Evolutionary conservation across 495 filamentous ascomycete genomes (phyloP).

Genomic region (Lophium mytilinum): DNA sequence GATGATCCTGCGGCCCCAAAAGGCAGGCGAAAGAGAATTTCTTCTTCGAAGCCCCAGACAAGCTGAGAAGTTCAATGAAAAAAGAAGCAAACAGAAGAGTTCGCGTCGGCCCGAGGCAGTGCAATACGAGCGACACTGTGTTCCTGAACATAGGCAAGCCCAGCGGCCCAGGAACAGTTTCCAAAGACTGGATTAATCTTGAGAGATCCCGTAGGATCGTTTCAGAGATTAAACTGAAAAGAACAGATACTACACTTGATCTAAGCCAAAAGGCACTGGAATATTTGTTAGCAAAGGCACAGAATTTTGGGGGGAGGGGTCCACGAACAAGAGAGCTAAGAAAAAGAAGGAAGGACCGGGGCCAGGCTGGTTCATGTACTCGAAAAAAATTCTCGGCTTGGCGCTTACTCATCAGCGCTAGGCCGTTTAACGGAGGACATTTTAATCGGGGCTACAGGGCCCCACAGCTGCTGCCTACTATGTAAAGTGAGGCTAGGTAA

Average conservation of each 20-base stretch:
- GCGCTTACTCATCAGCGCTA: no score
- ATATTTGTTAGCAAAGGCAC: no score
- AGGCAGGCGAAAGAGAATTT: not conserved
- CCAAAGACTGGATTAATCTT: conserved; percentile 1
- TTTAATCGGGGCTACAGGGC: no score
- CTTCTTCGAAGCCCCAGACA: not conserved
- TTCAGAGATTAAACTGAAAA: conserved; percentile 55
- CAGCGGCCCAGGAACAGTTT: not conserved
- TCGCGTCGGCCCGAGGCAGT: conserved; percentile 5
- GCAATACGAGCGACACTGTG: conserved; percentile 9
- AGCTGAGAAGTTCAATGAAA: conserved; percentile 3
- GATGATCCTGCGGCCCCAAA: not conserved
- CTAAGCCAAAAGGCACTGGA: conserved; percentile 66
- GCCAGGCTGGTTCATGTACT: no score
- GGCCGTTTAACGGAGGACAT: no score
- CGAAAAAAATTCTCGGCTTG: no score
- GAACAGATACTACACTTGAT: conserved; percentile 99
- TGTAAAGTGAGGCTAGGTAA: no score
- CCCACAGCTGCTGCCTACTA: no score
- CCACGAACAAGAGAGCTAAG: no score
- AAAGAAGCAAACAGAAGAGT: no score
- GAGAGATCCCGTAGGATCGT: not conserved
- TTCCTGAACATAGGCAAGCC: not conserved
- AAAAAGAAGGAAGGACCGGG: no score
- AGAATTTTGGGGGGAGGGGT: no score